These are phyloP conservation scores for Marasmius sp. DNA, from an alignment of 1,284 basidiomycete species.

Conservation along the genomic window DNA sequence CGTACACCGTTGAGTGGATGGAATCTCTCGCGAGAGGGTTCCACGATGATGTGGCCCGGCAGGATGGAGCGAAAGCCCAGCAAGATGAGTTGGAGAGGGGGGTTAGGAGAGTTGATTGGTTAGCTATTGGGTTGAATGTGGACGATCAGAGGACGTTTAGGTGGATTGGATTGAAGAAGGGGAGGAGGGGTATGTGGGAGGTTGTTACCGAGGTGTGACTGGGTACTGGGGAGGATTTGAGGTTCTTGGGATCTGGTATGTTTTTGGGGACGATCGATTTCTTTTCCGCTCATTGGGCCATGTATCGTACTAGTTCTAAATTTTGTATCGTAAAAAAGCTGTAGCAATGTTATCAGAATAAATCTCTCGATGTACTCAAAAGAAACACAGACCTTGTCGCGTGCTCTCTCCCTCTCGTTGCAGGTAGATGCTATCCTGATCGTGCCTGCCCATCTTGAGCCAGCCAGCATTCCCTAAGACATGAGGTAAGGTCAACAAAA, in stretches of 20 bases:
- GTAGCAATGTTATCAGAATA: no score
- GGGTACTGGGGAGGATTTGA: not conserved
- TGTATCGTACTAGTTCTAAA: no score
- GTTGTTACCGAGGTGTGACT: not conserved
- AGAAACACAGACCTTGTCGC: no score
- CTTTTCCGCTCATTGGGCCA: no score
- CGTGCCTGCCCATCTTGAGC: no score
- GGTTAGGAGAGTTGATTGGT: conserved; percentile 1
- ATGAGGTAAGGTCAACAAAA: no score
- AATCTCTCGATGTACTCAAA: no score
- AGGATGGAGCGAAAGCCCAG: not conserved
- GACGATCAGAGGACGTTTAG: not conserved
- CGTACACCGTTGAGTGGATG: not conserved
- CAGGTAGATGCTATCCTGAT: no score
- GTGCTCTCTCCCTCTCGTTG: no score
- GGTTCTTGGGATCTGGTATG: not conserved
- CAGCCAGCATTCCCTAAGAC: no score
- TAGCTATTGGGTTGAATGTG: not conserved
- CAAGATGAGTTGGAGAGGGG: not conserved
- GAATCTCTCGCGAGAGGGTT: not conserved
- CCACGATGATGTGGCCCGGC: not conserved
- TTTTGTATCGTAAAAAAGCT: no score
- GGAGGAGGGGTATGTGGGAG: not conserved
- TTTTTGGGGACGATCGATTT: no score
- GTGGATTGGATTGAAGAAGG: not conserved